Base-by-base conservation (phyloP, 2,329 filamentous ascomycete genomes). In the Bipolaris zeicola region DNA sequence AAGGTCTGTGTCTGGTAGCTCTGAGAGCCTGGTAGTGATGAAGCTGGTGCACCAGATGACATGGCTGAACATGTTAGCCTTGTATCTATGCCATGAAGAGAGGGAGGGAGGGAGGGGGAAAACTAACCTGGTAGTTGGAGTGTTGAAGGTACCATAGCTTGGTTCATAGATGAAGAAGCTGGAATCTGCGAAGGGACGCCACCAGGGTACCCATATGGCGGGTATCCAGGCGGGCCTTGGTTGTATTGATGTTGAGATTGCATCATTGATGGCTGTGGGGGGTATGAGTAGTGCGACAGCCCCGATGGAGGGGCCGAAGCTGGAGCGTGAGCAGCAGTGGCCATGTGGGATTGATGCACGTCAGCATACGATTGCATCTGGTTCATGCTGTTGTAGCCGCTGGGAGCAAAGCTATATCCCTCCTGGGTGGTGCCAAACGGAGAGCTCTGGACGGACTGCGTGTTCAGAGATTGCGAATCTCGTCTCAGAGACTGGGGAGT, bases 361-460 rank as follows among this genome's bases (percentile, higher is more conserved):
- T 96, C 95, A 88, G 96, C 90, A 69, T 96, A 94, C 66, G 87
- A 83, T 71, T 87, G 85, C 68, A 85, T 84, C 78, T 89, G 89
- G 80, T 96, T 96, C 93, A 97, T 96, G 78, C 77, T 80, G 76
- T 70, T 72, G 73, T 81, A 81, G 52, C 72, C 69, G 51, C 72
- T 69, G 43, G 65, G 61, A 55, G 67, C 60, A 60, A 75, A 76
- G 63, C 69, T 68, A 71, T 75, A 76, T 66, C 69, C 66, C 63
- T 73, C 73, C 58, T 77, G 76, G 49, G 64, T 68, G 49, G 64
- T 68, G 54, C 68, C 70, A 73, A 77, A 78, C 50, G 74, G 72
- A 52, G 76, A 74, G 58, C 74, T 68, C 61, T 77, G 74, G 53
- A 73, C 71, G 60, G 73, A 71, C 44, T 73, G 73, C 60, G 68